phyloP scores from a whole-genome alignment of 2,329 filamentous ascomycete genomes.

The Fusarium buxicola region DNA sequence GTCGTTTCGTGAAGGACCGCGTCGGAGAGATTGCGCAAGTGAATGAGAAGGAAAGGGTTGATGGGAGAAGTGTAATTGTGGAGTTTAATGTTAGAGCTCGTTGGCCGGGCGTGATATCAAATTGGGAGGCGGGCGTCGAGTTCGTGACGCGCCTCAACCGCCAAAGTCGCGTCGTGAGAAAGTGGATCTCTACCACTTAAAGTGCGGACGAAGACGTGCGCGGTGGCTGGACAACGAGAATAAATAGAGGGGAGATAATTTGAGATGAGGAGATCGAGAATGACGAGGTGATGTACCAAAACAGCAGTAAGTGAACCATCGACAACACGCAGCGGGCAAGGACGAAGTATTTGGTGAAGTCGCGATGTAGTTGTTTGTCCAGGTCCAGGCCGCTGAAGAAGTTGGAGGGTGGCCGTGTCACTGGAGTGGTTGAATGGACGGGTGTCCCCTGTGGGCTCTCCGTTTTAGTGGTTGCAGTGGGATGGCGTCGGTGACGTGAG shows the following conservation, averaged over 20 bases:
- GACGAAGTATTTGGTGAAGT: slow-evolving; percentile 15
- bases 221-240: slow-evolving; percentile 34
- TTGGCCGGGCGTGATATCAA: slow-evolving; percentile 46
- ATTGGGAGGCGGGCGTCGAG: slow-evolving; percentile 54
- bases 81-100: slow-evolving; percentile 35
- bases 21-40: slow-evolving; percentile 2
- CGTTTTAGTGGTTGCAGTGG: slow-evolving; percentile 32
- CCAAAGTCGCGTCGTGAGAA: slow-evolving; percentile 49
- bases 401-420: slow-evolving; percentile 40
- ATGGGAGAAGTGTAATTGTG: slow-evolving; percentile 17
- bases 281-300: slow-evolving; percentile 8
- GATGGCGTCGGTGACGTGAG: slow-evolving; percentile 29
- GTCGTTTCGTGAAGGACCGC: slow-evolving; percentile 3
- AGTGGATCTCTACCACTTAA: slow-evolving; percentile 44
- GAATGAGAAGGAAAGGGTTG: slow-evolving; percentile 22
- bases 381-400: slow-evolving; percentile 6
- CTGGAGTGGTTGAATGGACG: slow-evolving; percentile 32
- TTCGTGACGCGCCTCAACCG: slow-evolving; percentile 53
- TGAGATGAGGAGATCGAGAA: not conserved
- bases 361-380: slow-evolving; percentile 20
- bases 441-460: slow-evolving; percentile 22
- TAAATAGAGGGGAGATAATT: slow-evolving; percentile 7
- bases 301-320: not conserved
- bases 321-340: not conserved
- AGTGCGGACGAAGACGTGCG: slow-evolving; percentile 29